Evolutionary conservation across 345 rosid species (phyloP).

Genomic region (Pistacia vera): DNA sequence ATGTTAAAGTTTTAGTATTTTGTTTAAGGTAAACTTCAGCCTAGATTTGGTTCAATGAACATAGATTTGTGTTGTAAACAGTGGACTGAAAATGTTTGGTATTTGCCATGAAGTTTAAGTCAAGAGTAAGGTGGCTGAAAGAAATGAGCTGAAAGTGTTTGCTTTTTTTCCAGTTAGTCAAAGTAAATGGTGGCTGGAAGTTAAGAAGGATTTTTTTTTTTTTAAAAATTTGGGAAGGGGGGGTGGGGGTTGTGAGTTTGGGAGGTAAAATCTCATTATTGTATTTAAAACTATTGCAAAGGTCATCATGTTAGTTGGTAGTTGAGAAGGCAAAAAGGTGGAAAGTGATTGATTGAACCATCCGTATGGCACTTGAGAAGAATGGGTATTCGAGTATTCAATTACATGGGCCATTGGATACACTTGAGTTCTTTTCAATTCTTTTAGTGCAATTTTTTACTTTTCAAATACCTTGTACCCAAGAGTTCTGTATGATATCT

Average conservation of each 20-base stretch:
- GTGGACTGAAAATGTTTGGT: background rate
- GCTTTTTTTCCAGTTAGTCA: background rate
- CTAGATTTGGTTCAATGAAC: no score
- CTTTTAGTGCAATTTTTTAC: background rate
- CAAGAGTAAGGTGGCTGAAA: no score
- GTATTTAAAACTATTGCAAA: background rate
- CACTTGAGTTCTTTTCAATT: background rate
- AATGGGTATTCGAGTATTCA: background rate
- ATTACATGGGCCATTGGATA: background rate
- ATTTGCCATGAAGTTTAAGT: background rate
- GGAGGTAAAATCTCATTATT: background rate
- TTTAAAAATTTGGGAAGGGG: no score
- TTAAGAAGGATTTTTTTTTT: background rate
- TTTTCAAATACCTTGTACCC: background rate
- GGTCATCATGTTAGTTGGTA: slow-evolving; percentile 3
- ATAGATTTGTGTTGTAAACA: background rate
- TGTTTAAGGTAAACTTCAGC: no score
- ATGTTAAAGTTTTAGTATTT: background rate
- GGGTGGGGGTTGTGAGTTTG: background rate
- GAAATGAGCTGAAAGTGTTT: no score
- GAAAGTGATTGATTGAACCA: slow-evolving; percentile 8
- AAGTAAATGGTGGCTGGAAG: background rate
- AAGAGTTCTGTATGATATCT: background rate
- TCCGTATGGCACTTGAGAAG: background rate
- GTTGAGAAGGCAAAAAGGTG: background rate